These are phyloP conservation scores for Leccinum laetum DNA, from an alignment of 1,284 basidiomycete genomes.

Conservation along the genomic window DNA sequence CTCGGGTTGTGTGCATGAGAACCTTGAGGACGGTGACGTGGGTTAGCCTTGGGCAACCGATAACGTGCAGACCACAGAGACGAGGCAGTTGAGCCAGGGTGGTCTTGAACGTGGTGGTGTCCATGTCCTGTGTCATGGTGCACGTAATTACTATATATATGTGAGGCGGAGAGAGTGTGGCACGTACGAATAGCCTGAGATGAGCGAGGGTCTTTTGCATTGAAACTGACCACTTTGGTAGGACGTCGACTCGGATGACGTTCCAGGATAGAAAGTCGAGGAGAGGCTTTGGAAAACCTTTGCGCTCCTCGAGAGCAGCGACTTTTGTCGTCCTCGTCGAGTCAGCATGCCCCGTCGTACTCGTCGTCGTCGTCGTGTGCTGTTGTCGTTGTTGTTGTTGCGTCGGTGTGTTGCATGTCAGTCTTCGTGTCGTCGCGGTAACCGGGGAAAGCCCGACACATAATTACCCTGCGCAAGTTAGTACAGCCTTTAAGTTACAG, in stretches of 20 bases:
- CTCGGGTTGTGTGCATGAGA: constrained; percentile 44
- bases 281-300: constrained; percentile 44
- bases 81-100: constrained; percentile 49
- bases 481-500: too few relatives aligned
- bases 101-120: constrained; percentile 47
- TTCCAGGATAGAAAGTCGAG: constrained; percentile 63
- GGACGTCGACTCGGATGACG: constrained; percentile 42
- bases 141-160: constrained; percentile 1
- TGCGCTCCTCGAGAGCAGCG: constrained; percentile 41
- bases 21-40: constrained; percentile 49
- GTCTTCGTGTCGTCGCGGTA: too few relatives aligned
- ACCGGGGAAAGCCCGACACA: too few relatives aligned
- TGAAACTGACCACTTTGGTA: constrained; percentile 54
- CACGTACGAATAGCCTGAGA: constrained; percentile 58
- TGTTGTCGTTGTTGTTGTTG: too few relatives aligned
- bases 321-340: constrained; percentile 29
- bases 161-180: too few relatives aligned
- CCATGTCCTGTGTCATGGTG: constrained; percentile 50
- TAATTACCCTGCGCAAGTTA: too few relatives aligned
- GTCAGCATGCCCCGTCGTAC: too few relatives aligned
- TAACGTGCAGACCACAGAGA: constrained; percentile 55
- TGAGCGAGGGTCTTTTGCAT: constrained; percentile 45
- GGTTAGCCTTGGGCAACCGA: constrained; percentile 56
- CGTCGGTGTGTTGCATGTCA: too few relatives aligned
- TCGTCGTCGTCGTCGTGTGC: too few relatives aligned